A percentile compares a stretch with the other conserved stretches of the same genome.
Evolutionary conservation across 2,329 filamentous ascomycete species (phyloP).

Genomic region (Lithohypha guttulata): DNA sequence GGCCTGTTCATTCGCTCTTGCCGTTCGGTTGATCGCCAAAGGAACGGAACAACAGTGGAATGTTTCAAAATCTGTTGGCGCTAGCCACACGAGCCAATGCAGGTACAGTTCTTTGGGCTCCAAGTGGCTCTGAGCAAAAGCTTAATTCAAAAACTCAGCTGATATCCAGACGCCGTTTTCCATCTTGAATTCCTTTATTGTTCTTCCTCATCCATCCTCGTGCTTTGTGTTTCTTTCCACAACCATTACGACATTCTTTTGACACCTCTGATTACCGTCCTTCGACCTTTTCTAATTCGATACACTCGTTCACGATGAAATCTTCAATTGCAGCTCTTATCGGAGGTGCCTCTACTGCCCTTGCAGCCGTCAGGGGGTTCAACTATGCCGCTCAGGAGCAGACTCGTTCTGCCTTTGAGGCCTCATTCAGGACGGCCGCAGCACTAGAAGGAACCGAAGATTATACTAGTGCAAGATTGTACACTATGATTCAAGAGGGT

Average conservation of each 20-base stretch:
- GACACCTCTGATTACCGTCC: not conserved
- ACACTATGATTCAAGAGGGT: slow-evolving; percentile 51
- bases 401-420: slow-evolving; percentile 22
- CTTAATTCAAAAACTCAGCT: not conserved
- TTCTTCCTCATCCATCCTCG: slow-evolving; percentile 1
- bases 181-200: not conserved
- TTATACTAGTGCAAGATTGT: slow-evolving; percentile 31
- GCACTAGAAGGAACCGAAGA: slow-evolving; percentile 24
- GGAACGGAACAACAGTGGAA: too few species aligned
- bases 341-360: slow-evolving; percentile 22
- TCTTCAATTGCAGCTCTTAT: slow-evolving; percentile 25
- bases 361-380: slow-evolving; percentile 22
- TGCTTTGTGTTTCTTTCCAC: not conserved
- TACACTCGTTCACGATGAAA: slow-evolving; percentile 25
- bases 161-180: not conserved
- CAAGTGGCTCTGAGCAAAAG: not conserved
- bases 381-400: slow-evolving; percentile 24
- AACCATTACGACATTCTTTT: not conserved
- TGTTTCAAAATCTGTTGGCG: too few species aligned
- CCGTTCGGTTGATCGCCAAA: too few species aligned
- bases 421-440: slow-evolving; percentile 29
- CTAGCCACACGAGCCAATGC: too few species aligned
- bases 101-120: not conserved
- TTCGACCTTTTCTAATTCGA: not conserved
- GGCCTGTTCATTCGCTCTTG: too few species aligned